Evolutionary conservation across 108 stramenopile species (phyloP).

Genomic region (Cyclotella kingstonii): DNA sequence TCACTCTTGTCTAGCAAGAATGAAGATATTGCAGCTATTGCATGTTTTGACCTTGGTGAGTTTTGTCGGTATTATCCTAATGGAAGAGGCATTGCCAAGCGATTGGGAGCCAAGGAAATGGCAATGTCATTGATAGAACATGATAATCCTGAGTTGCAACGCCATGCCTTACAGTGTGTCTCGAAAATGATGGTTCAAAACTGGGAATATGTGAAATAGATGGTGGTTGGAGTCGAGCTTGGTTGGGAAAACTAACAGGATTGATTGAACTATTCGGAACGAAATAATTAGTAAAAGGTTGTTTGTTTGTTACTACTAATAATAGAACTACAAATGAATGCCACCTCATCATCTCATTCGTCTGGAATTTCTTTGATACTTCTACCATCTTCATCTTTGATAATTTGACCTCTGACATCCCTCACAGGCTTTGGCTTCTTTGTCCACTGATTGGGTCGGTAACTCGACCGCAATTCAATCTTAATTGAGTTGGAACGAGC

Average conservation of each 20-base stretch:
- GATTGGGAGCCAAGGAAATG: slow-evolving; percentile 82
- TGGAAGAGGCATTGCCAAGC: slow-evolving; percentile 71
- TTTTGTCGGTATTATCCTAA: slow-evolving; percentile 93
- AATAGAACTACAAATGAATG: neutral
- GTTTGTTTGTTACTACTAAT: neutral
- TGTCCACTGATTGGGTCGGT: slow-evolving; percentile 39
- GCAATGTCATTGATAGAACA: slow-evolving; percentile 86
- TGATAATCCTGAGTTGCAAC: slow-evolving; percentile 78
- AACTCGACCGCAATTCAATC: slow-evolving; percentile 35
- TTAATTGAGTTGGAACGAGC: slow-evolving; percentile 5
- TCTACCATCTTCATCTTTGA: slow-evolving; percentile 37
- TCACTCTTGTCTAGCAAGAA: slow-evolving; percentile 59
- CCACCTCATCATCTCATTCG: neutral
- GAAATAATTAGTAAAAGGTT: neutral
- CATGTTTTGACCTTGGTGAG: slow-evolving; percentile 93
- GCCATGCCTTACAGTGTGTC: slow-evolving; percentile 86
- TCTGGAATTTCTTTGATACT: slow-evolving; percentile 42
- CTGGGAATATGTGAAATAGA: slow-evolving; percentile 55
- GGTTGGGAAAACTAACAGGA: too few species aligned
- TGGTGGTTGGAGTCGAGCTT: neutral
- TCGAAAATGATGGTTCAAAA: slow-evolving; percentile 91
- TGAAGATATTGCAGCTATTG: slow-evolving; percentile 79
- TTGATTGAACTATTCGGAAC: too few species aligned
- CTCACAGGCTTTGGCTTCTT: slow-evolving; percentile 39
- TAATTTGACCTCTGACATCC: slow-evolving; percentile 38